These are phyloP conservation scores for Pythium chondricola DNA, from an alignment of 352 stramenopile genomes.

Conservation along the genomic window DNA sequence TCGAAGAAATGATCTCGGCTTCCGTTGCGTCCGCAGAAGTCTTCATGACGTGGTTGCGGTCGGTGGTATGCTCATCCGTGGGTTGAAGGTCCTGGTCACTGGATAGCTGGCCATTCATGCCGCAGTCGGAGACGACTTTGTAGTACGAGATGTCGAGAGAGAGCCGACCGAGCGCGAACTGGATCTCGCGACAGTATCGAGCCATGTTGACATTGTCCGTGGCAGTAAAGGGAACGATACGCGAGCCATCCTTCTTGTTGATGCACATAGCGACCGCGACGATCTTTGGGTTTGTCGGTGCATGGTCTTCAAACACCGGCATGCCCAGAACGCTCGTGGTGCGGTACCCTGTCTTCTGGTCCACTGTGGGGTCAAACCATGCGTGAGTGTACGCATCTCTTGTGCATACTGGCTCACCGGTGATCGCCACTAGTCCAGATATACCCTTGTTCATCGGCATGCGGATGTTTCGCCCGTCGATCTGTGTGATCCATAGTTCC, in stretches of 20 bases:
- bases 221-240: conserved; percentile 42
- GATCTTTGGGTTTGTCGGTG: conserved; percentile 49
- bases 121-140: conserved; percentile 52
- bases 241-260: conserved; percentile 63
- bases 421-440: conserved; percentile 43
- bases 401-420: conserved; percentile 39
- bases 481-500: conserved; percentile 61
- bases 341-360: conserved; percentile 60
- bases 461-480: conserved; percentile 42
- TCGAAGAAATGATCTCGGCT: conserved; percentile 45
- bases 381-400: conserved; percentile 53
- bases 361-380: conserved; percentile 53
- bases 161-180: conserved; percentile 52
- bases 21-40: conserved; percentile 31
- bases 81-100: background rate
- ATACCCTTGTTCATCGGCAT: conserved; percentile 65
- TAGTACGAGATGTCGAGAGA: conserved; percentile 68
- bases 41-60: background rate
- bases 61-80: background rate
- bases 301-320: conserved; percentile 61
- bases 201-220: conserved; percentile 39
- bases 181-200: conserved; percentile 59
- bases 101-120: conserved; percentile 14
- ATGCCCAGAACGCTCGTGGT: conserved; percentile 62
- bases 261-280: conserved; percentile 75